Evolutionary conservation across 345 rosid genomes (phyloP).

Genomic region (Trapa incisa): DNA sequence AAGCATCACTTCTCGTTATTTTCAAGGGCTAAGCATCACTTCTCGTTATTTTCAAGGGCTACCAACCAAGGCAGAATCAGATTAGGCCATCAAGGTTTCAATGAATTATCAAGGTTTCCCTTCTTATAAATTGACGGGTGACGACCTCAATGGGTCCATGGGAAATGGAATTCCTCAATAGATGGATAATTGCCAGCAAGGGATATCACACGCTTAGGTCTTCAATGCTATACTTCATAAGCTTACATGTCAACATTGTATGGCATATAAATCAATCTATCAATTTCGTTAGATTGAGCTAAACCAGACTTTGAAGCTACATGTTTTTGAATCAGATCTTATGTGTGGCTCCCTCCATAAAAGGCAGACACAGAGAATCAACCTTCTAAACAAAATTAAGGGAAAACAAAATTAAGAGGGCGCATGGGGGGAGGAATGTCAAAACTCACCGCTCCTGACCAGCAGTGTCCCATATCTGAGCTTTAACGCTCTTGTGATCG

Average conservation of each 20-base stretch:
- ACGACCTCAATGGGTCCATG: background rate
- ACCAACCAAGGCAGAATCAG: too few relatives aligned
- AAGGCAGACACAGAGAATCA: background rate
- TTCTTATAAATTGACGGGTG: background rate
- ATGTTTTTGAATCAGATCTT: background rate
- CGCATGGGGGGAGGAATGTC: background rate
- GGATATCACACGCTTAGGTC: too few relatives aligned
- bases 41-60: too few relatives aligned
- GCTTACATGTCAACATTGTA: background rate
- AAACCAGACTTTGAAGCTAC: background rate
- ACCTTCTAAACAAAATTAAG: background rate
- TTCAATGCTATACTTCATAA: background rate
- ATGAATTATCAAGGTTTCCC: background rate
- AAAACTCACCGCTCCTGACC: conserved; percentile 25
- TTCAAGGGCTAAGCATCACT: background rate
- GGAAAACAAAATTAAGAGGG: background rate
- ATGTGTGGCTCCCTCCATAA: background rate
- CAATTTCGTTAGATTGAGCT: background rate
- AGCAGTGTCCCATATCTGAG: conserved; percentile 35
- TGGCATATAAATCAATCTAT: background rate
- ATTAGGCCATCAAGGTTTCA: background rate
- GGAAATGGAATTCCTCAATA: background rate
- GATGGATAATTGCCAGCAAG: background rate
- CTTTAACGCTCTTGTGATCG: conserved; percentile 29
- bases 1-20: too few relatives aligned